Conservation (phyloP, 345 rosid genomes). For the Adansonia digitata region DNA sequence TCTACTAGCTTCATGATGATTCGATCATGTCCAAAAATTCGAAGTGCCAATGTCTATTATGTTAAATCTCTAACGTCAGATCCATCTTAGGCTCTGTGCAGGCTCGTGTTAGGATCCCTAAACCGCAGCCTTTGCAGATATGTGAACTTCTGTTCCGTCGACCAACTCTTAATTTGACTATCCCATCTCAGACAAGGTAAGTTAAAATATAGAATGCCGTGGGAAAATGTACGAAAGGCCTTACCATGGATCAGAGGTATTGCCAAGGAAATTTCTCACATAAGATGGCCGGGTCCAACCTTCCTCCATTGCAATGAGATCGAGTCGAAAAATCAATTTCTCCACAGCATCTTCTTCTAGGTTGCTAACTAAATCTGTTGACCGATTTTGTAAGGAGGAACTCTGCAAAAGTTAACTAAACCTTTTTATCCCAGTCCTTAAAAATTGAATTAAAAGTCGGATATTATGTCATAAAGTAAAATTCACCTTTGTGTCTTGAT, state of each 20-base stretch:
- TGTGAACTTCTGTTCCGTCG: neutral
- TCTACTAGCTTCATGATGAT: neutral
- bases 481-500: conserved; percentile 40
- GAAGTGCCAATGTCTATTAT: neutral
- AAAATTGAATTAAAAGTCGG: neutral
- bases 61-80: neutral
- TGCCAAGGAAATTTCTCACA: conserved; percentile 45
- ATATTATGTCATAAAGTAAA: neutral
- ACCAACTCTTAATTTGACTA: neutral
- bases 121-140: neutral
- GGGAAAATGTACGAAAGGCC: neutral
- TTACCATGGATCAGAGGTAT: conserved; percentile 61
- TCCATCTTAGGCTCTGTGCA: neutral
- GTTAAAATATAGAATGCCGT: neutral
- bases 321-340: conserved; percentile 48
- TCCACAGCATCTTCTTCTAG: conserved; percentile 52
- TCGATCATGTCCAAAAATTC: neutral
- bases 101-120: neutral
- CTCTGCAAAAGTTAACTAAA: conserved; percentile 19
- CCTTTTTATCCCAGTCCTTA: neutral
- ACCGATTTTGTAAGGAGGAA: conserved; percentile 16
- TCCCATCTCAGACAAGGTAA: neutral
- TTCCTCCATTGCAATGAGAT: conserved; percentile 52
- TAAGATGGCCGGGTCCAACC: conserved; percentile 49
- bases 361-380: conserved; percentile 23